phyloP scores from a whole-genome alignment of 257 asterid species.

The Rhazya stricta region DNA sequence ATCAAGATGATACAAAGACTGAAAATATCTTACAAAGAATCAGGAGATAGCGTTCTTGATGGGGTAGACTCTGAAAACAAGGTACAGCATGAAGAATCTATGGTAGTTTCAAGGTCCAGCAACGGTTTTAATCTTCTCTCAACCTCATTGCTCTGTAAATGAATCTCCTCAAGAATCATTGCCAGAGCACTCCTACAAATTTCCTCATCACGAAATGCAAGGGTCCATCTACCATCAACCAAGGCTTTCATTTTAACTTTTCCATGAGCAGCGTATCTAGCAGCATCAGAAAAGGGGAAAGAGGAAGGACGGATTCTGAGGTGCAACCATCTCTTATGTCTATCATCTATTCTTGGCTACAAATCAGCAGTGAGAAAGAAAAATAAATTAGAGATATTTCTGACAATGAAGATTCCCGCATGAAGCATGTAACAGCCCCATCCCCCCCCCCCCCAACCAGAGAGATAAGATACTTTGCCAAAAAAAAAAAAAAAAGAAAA shows the following conservation, averaged over 20 bases:
- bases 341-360: conserved; percentile 81
- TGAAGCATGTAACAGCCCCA: background rate
- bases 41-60: conserved; percentile 29
- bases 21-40: conserved; percentile 26
- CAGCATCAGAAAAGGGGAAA: conserved; percentile 49
- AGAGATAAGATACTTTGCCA: no score
- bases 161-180: conserved; percentile 70
- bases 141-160: conserved; percentile 47
- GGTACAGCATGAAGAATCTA: conserved; percentile 23
- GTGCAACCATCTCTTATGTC: conserved; percentile 86
- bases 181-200: conserved; percentile 58
- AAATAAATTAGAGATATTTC: conserved; percentile 10
- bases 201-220: conserved; percentile 82
- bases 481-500: background rate
- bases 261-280: conserved; percentile 37
- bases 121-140: conserved; percentile 60
- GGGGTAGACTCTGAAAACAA: conserved; percentile 27
- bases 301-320: conserved; percentile 85
- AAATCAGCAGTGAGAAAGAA: conserved; percentile 20
- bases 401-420: background rate
- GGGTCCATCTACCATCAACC: conserved; percentile 96
- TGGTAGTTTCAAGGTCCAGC: conserved; percentile 42
- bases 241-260: conserved; percentile 60
- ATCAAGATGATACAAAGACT: conserved; percentile 11
- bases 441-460: no score